Percentiles rank a stretch among this genome's conserved stretches.
Conservation (phyloP, 257 asterid genomes). For the Solanum chiquidenum region DNA sequence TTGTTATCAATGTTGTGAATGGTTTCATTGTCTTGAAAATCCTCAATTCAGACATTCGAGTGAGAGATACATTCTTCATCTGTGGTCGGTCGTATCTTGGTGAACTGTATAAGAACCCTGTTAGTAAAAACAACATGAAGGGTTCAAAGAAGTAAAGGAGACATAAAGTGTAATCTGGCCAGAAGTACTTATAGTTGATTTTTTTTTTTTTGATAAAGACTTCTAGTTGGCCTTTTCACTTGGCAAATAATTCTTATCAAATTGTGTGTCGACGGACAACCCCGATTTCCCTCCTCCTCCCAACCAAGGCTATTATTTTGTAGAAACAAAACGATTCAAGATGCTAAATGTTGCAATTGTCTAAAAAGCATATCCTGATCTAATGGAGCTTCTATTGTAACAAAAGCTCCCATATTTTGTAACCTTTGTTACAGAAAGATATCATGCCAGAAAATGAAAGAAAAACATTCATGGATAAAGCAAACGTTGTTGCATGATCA, state of each 20-base stretch:
- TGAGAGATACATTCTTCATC: background rate
- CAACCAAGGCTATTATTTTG: background rate
- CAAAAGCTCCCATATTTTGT: background rate
- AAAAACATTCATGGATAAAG: background rate
- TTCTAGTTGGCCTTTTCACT: background rate
- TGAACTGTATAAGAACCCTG: background rate
- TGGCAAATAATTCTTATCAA: background rate
- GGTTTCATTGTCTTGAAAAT: background rate
- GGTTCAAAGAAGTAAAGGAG: background rate
- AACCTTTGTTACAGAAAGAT: background rate
- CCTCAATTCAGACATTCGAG: background rate
- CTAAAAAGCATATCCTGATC: background rate
- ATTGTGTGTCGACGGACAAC: background rate
- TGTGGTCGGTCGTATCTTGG: background rate
- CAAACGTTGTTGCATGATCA: background rate
- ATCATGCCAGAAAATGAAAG: background rate
- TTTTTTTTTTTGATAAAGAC: background rate
- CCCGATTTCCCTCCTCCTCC: background rate
- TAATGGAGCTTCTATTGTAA: background rate
- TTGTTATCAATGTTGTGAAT: background rate
- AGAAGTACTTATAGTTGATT: background rate
- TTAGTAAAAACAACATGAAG: background rate
- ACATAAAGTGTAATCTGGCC: background rate
- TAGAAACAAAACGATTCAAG: background rate
- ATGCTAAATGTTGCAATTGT: background rate